These are phyloP conservation scores for Coemansia nantahalensis DNA, from an alignment of 192 early-diverging fungal species.

Conservation along the genomic window DNA sequence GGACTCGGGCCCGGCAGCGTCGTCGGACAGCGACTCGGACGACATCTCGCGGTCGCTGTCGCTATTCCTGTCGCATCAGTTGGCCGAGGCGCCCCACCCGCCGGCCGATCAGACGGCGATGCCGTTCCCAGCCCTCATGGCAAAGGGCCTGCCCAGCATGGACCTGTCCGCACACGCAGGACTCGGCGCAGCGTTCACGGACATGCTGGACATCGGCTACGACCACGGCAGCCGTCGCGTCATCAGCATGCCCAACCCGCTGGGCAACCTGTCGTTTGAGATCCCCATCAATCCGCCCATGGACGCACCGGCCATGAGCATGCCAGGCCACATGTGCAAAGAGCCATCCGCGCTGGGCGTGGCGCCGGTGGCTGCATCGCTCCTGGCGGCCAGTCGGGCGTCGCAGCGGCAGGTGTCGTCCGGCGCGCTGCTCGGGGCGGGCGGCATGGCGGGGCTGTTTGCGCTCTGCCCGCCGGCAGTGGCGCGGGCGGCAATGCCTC, in stretches of 20 bases:
- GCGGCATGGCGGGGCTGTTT: not conserved
- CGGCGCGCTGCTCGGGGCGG: not conserved
- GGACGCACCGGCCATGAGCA: slow-evolving; percentile 15
- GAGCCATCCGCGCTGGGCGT: not conserved
- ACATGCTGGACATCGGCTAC: slow-evolving; percentile 38
- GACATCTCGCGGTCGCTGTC: slow-evolving; percentile 42
- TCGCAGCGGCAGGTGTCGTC: not conserved
- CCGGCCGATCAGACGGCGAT: not conserved
- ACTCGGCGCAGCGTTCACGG: slow-evolving; percentile 12
- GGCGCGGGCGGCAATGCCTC: too few relatives aligned
- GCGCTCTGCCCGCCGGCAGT: slow-evolving; percentile 1
- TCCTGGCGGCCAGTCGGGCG: too few relatives aligned
- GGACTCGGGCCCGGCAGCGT: not conserved
- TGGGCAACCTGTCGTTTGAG: slow-evolving; percentile 45
- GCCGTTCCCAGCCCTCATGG: not conserved
- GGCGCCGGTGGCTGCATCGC: too few relatives aligned
- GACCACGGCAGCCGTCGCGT: slow-evolving; percentile 35
- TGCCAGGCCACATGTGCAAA: not conserved
- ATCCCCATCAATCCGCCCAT: slow-evolving; percentile 39
- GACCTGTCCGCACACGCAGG: not conserved
- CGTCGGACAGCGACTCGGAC: slow-evolving; percentile 38
- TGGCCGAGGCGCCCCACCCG: too few relatives aligned
- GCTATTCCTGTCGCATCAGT: slow-evolving; percentile 31
- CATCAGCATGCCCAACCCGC: slow-evolving; percentile 51
- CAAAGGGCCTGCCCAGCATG: not conserved